These are phyloP conservation scores for Ambrosiella beaveri DNA, from an alignment of 2,329 filamentous ascomycete species.

Conservation along the genomic window DNA sequence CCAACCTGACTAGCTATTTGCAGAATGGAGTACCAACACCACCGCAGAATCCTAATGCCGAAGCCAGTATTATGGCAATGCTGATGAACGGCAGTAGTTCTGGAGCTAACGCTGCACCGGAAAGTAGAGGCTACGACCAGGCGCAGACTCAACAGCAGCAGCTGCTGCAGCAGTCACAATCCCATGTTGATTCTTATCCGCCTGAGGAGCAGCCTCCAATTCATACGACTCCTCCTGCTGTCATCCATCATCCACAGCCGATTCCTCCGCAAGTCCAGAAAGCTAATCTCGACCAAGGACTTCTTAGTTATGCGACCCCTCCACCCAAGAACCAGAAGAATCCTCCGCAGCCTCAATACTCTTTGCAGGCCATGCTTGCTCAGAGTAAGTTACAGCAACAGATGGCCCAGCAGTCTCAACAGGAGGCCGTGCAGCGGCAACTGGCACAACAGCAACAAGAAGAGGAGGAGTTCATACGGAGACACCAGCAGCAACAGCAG, in stretches of 20 bases:
- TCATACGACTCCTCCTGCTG: constrained; percentile 18
- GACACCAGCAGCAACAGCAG: constrained; percentile 12
- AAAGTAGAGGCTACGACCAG: background rate
- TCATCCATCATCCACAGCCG: constrained; percentile 28
- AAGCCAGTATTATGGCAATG: constrained; percentile 7
- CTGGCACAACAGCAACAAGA: constrained; percentile 15
- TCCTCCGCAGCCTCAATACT: constrained; percentile 5
- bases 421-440: constrained; percentile 11
- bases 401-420: constrained; percentile 7
- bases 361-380: constrained; percentile 10
- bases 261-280: constrained; percentile 39
- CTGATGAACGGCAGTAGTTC: constrained; percentile 4
- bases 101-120: background rate
- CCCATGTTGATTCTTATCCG: constrained; percentile 37
- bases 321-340: constrained; percentile 12
- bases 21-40: background rate
- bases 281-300: constrained; percentile 20
- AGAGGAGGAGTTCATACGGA: constrained; percentile 15
- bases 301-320: constrained; percentile 14
- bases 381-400: constrained; percentile 12
- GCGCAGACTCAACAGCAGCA: constrained; percentile 4
- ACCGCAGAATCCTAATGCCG: constrained; percentile 6
- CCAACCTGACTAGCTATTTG: background rate
- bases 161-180: constrained; percentile 16
- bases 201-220: constrained; percentile 26